Conservation (phyloP, 345 rosid genomes). For the Boechera divaricarpa region DNA sequence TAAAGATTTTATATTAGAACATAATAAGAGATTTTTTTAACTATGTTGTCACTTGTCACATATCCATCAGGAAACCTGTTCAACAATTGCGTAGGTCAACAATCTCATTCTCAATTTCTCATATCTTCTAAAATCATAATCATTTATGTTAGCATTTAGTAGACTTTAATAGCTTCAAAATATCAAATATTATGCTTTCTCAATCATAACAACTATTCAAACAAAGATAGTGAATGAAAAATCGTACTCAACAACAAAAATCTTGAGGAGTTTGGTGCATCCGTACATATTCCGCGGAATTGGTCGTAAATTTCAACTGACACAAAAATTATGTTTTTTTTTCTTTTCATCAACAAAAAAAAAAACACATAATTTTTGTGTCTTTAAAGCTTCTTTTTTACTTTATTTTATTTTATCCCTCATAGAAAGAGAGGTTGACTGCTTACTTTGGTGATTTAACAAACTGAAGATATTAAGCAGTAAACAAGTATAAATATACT, state of each 20-base stretch:
- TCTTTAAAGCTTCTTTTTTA: neutral
- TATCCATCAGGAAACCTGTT: neutral
- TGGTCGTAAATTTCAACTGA: conserved; percentile 34
- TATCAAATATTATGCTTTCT: neutral
- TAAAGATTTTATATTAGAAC: no score
- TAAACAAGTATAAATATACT: neutral
- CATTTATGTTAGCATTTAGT: conserved; percentile 16
- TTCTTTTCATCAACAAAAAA: no score
- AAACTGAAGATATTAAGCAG: neutral
- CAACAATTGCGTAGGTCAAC: conserved; percentile 12
- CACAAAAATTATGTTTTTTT: no score
- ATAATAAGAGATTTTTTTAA: neutral
- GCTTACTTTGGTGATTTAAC: neutral
- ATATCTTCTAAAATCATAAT: conserved; percentile 2
- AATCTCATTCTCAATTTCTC: neutral
- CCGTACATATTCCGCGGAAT: conserved; percentile 36
- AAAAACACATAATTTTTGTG: neutral
- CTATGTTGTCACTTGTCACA: neutral
- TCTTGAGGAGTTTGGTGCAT: conserved; percentile 8
- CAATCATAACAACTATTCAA: conserved; percentile 9
- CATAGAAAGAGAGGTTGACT: conserved; percentile 9
- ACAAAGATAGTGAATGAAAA: conserved; percentile 7
- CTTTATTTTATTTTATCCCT: neutral
- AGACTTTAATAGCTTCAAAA: neutral
- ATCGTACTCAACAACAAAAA: conserved; percentile 18